These are phyloP conservation scores for Misopates orontium DNA, from an alignment of 257 asterid genomes.

Conservation along the genomic window DNA sequence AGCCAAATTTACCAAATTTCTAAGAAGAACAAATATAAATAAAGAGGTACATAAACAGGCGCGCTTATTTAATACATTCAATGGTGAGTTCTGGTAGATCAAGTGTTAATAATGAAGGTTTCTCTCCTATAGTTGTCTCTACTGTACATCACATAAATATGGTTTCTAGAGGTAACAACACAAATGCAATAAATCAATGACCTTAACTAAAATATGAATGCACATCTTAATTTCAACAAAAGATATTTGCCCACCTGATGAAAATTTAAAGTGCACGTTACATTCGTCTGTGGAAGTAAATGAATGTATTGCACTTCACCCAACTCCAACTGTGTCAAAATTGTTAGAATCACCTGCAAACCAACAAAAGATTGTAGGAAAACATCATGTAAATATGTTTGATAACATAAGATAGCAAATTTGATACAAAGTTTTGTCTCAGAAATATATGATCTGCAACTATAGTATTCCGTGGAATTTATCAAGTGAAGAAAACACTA, in stretches of 20 bases:
- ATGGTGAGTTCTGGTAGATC: not conserved
- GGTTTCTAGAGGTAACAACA: slow-evolving; percentile 13
- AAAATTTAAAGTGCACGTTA: slow-evolving; percentile 79
- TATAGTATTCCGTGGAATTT: slow-evolving; percentile 14
- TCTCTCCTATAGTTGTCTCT: not conserved
- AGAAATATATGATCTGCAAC: slow-evolving; percentile 10
- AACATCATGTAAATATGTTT: slow-evolving; percentile 23
- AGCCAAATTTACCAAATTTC: slow-evolving; percentile 27
- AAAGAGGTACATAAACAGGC: slow-evolving; percentile 8
- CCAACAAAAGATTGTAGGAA: slow-evolving; percentile 30
- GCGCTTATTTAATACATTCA: slow-evolving; percentile 1
- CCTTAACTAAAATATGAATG: not conserved
- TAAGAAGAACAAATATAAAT: slow-evolving; percentile 20
- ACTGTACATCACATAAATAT: not conserved
- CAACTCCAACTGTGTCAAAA: slow-evolving; percentile 92
- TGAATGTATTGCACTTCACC: slow-evolving; percentile 76
- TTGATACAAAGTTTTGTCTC: slow-evolving; percentile 11
- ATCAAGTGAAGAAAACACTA: not conserved
- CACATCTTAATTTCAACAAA: slow-evolving; percentile 9
- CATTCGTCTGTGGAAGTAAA: slow-evolving; percentile 81
- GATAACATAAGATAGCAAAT: not conserved
- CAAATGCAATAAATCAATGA: not conserved
- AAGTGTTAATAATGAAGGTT: slow-evolving; percentile 7
- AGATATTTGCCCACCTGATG: slow-evolving; percentile 64
- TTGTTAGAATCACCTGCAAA: slow-evolving; percentile 79